Evolutionary conservation across 768 basidiomycete species (phyloP).

Genomic region (Rhodotorula babjevae): DNA sequence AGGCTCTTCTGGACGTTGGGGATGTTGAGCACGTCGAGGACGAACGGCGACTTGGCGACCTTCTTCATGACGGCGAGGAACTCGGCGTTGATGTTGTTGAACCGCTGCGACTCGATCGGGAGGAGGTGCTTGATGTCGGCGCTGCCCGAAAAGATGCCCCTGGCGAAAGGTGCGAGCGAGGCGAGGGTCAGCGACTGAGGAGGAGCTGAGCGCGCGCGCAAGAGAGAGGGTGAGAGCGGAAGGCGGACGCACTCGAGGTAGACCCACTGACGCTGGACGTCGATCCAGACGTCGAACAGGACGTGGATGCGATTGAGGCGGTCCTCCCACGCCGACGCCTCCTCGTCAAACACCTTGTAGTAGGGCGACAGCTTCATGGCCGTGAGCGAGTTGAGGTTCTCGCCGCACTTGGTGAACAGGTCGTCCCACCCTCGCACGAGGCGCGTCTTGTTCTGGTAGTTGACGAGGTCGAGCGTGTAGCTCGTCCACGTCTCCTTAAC

Average conservation of each 20-base stretch:
- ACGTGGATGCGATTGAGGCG: conserved; percentile 81
- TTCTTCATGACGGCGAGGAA: conserved; percentile 99
- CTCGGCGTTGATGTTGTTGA: conserved; percentile 97
- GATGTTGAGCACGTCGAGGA: conserved; percentile 94
- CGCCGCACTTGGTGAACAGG: conserved; percentile 74
- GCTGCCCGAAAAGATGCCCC: conserved; percentile 96
- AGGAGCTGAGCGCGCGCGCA: too few relatives aligned
- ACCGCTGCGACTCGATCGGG: conserved; percentile 84
- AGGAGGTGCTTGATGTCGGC: conserved; percentile 99
- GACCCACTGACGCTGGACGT: conserved; percentile 99
- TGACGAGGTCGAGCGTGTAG: conserved; percentile 90
- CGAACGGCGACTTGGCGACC: conserved; percentile 97
- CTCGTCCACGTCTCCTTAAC: conserved; percentile 96
- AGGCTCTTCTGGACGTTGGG: conserved; percentile 92
- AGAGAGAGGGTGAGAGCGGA: not conserved
- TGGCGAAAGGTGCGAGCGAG: not conserved
- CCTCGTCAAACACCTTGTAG: conserved; percentile 71
- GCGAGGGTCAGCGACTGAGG: not conserved
- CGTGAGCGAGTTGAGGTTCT: conserved; percentile 88
- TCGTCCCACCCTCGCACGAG: conserved; percentile 63
- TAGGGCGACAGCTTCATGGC: conserved; percentile 99
- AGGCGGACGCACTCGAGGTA: conserved; percentile 64
- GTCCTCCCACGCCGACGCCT: conserved; percentile 43
- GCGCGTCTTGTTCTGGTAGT: conserved; percentile 98
- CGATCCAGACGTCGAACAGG: conserved; percentile 98